Conservation (phyloP, 2,329 filamentous ascomycete species). For the Claviceps cyperi region DNA sequence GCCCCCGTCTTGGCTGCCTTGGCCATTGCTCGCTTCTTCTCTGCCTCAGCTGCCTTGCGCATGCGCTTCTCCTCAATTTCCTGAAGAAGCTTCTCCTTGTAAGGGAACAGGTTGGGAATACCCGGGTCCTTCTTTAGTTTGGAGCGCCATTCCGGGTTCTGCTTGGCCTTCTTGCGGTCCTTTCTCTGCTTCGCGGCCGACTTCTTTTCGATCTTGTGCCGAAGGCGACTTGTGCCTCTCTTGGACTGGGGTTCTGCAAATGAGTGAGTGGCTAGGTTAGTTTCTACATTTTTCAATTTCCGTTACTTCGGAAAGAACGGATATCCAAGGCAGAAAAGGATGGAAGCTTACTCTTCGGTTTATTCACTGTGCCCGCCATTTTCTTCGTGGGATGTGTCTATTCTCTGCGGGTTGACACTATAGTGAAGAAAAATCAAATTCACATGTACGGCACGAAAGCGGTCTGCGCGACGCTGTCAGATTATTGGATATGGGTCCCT, state of each 20-base stretch:
- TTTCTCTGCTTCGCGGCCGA: conserved; percentile 85
- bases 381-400: conserved; percentile 3
- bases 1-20: conserved; percentile 48
- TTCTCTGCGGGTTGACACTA: not conserved
- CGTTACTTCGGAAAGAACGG: not conserved
- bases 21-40: conserved; percentile 55
- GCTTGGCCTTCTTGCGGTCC: conserved; percentile 74
- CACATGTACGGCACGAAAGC: not conserved
- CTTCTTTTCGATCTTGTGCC: conserved; percentile 92
- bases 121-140: conserved; percentile 95
- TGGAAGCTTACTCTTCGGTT: conserved; percentile 33
- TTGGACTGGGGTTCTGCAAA: conserved; percentile 80
- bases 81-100: conserved; percentile 87
- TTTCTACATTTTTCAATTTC: not conserved
- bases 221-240: conserved; percentile 73
- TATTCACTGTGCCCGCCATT: conserved; percentile 41
- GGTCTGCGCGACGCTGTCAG: too few relatives aligned
- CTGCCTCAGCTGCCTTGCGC: conserved; percentile 65
- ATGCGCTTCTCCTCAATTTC: conserved; percentile 85
- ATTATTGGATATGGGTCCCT: too few relatives aligned
- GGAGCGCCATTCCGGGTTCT: conserved; percentile 94
- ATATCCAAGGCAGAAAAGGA: not conserved
- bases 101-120: conserved; percentile 93
- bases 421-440: not conserved
- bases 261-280: not conserved